Base-by-base conservation (phyloP, 768 basidiomycete species). In the Podaxis sp. region DNA sequence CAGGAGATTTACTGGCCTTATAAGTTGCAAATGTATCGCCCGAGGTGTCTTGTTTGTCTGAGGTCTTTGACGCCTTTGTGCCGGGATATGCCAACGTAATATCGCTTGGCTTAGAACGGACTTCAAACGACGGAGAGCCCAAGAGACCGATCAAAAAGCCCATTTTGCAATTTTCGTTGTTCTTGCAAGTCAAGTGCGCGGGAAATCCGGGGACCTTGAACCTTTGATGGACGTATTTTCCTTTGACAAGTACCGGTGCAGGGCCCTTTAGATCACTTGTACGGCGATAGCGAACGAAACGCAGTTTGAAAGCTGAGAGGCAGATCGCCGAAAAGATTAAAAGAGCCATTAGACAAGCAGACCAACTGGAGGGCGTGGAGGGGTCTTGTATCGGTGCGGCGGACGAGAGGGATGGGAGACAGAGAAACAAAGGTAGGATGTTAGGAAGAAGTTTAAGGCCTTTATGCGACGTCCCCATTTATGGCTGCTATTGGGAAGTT, bases 91-190 rank as follows among this genome's bases (percentile, higher is more conserved):
- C 28, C 22, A 67, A 54, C 6, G 65, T 60, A 38, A 54, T 50
- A 2, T 63, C 62, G 46, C 26, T 56, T 41, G 52, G 56, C 55
- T 71, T 74, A 26, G 74, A 66, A 26, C 71, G 70, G n/a, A 75
- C 78, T 72, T 82, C 81, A 74, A 76, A 78, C 7, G 74, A 66
- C 20, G 81, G 81, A 46, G 80, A 81, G 40, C 80, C 80, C 44
- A 81, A 74, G 56, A 81, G 75, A 1, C 81, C 81, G 17, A 80
- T 77, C 33, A 78, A 61, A 65, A 82, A 74, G 12, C 77, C 80
- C 44, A 75, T 68, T 64, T 72, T 77, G 63, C 65, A 66, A 49
- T 65, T 66, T 22, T 41, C 20, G 26, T 11, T 13, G 37, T 10
- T 26, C 48, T 50, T 56, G 55, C 54, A 56, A 10, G 54, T 28